phyloP scores from a whole-genome alignment of 305 asterid genomes.

The Fraxinus sp. region DNA sequence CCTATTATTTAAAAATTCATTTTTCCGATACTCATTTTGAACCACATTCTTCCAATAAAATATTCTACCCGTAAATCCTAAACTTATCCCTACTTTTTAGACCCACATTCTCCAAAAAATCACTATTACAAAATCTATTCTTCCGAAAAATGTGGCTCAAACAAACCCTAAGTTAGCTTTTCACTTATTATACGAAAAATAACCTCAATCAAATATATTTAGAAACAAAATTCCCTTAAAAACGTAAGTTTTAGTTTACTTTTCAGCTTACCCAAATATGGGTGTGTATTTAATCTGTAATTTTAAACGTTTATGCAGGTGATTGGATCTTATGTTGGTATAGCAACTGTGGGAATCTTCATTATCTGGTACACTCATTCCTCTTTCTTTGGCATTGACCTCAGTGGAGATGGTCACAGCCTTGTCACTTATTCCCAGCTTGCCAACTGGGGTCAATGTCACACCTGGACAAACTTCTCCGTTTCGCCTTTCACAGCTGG shows the following conservation, averaged over 20 bases:
- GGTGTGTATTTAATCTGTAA: background rate
- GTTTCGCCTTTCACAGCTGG: slow-evolving; percentile 91
- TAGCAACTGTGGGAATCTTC: slow-evolving; percentile 89
- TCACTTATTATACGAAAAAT: too few species aligned
- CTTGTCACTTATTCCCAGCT: slow-evolving; percentile 84
- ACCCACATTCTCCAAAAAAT: too few species aligned
- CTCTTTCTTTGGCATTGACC: slow-evolving; percentile 88
- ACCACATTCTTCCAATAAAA: too few species aligned
- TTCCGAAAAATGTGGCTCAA: too few species aligned
- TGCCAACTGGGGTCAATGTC: slow-evolving; percentile 84
- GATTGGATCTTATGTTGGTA: slow-evolving; percentile 83
- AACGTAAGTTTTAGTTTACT: too few species aligned
- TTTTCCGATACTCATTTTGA: too few species aligned
- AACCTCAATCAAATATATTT: too few species aligned
- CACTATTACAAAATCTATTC: too few species aligned
- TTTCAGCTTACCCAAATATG: background rate
- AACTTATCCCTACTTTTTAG: too few species aligned
- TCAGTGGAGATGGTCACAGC: slow-evolving; percentile 84
- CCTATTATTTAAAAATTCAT: too few species aligned
- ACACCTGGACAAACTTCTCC: slow-evolving; percentile 73
- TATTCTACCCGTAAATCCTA: too few species aligned
- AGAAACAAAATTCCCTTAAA: background rate
- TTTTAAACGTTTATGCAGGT: slow-evolving; percentile 44
- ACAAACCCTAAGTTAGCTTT: too few species aligned
- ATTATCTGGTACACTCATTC: slow-evolving; percentile 80